Base-by-base conservation (phyloP, 1,284 basidiomycete genomes). In the Heterobasidion parviporum region DNA sequence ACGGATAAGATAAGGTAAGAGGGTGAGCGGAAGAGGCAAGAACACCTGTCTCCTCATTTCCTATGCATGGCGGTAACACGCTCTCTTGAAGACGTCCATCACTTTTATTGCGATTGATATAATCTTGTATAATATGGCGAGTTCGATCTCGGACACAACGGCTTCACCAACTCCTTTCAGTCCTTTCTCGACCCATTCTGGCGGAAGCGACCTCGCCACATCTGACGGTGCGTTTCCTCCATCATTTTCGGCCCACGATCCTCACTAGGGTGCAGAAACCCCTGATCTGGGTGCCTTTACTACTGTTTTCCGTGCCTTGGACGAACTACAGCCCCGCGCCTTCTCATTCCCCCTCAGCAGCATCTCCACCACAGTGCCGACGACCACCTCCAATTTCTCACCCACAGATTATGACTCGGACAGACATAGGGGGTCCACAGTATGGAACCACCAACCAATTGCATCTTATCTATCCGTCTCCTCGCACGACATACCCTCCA, bases 241-340 rank as follows among this genome's bases (percentile, higher is more conserved):
- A 32, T 52, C 55, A 50, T 56, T 49, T 41, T 35, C 56, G 43
- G 43, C 57, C 58, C 32, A 38, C 54, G 54, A 16, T 41, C 36
- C 52, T 16, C 50, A 34, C 48, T 50, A 8, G 54, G 51, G 50
- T 58, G n/a, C 63, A 82, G 87, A 89, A 70, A 77, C 80, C 59
- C 87, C 87, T 49, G 87, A 89, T 70, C 75, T 90, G 18, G 87
- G 88, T 12, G 83, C 85, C 16, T 89, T 91, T 68, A 79, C 75
- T 14, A 76, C 80, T 52, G 84, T 91, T 45, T 80, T 91, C 55
- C 79, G 86, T 46, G 87, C 82, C 56, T 75, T 85, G 68, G 78
- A 74, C 20, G 77, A 82, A 57, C 65, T 83, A 6, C 82, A 83
- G 57, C 79, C 74, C 9, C 56, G 14, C 64, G 64, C 57, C 70